Base-by-base conservation (phyloP, 345 rosid genomes). In the Eucalyptus victrix region DNA sequence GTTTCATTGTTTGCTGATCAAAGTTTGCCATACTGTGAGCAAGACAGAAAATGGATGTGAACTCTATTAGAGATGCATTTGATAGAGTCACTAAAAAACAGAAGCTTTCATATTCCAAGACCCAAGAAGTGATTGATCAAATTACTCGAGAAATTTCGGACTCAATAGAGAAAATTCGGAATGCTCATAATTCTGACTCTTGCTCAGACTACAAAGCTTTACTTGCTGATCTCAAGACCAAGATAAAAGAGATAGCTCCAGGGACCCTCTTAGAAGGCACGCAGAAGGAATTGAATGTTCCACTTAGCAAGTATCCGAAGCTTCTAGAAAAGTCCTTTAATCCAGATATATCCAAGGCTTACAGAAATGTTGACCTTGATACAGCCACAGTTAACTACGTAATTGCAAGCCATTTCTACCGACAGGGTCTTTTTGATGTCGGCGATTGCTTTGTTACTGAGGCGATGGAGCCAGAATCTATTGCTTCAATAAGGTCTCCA, bases 351-450 rank as follows among this genome's bases (percentile, higher is more conserved):
- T 95, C 98, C 80, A 92, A 89, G 93, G 95, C 97, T 30, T 93
- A 94, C 89, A 95, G 94, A 92, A 94, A 89, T 90, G 90, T 94
- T 89, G 99, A 96, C 86, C 94, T 93, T 81, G 96, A 97, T 90
- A 86, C 89, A 89, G 91, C 90, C 83, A 87, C 92, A 44, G 92
- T 95, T 88, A 95, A 94, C 92, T 94, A 95, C 89, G 92, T 97
- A 88, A 91, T 96, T 93, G 94, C 95, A 14, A 90, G 90, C 88
- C 97, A 97, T 91, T 94, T 96, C 56, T 96, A 97, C 91, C 91
- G 91, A 91, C 94, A 94, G 85, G 98, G 99, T 42, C 92, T 94
- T 92, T 96, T 97, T 91, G 97, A 97, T 89, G 88, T 95, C 37
- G 98, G 99, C 69, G 98, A 97, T 91, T 94, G 93, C 92, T 90